Base-by-base conservation (phyloP, 768 basidiomycete genomes). In the Leccinellum rugosiceps region DNA sequence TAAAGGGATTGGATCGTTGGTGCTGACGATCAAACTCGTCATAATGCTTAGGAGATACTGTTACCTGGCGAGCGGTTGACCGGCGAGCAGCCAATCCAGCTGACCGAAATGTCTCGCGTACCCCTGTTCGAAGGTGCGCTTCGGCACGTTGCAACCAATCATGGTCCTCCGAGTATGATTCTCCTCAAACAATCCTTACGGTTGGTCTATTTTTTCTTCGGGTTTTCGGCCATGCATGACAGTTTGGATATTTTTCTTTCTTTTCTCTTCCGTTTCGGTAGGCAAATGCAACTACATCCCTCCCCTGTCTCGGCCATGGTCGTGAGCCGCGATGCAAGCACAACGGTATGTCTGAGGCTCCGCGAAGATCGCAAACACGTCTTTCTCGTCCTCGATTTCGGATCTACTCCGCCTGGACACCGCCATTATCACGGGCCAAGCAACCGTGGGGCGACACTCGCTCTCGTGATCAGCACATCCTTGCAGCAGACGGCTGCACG, bases 301-400 rank as follows among this genome's bases (percentile, higher is more conserved):
- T 58, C 50, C 10, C 64, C 52, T 21, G 58, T 54, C 67, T 75
- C 43, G 59, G 76, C 34, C 76, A 78, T 53, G 15, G 73, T 87
- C 32, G 80, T 89, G 53, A 86, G 84, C 11, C 83, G 86, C 14
- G 82, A 82, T 25, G 79, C 86, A 0, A 80, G 86, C 63, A 83
- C 88, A 49, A 65, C 85, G 15, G 74, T 78, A n/a, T 81, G 83
- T 63, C 63, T 85, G 26, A 75, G 70, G 50, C 34, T 76, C 25
- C 63, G 60, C n/a, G 66, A 65, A 26, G 57, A 56, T 11, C 43
- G 57, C 25, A 58, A 59, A 15, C 68, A 74, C 43, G 63, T 84
- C 45, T 87, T 83, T 65, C 71, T 82, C 15, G 73, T 85, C 25
- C 86, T 88, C 63, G 86, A 88, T 66, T 83, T 86, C 13, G 80